Conservation (phyloP, 1,284 basidiomycete species). For the Austroboletus novae-zelandiae region DNA sequence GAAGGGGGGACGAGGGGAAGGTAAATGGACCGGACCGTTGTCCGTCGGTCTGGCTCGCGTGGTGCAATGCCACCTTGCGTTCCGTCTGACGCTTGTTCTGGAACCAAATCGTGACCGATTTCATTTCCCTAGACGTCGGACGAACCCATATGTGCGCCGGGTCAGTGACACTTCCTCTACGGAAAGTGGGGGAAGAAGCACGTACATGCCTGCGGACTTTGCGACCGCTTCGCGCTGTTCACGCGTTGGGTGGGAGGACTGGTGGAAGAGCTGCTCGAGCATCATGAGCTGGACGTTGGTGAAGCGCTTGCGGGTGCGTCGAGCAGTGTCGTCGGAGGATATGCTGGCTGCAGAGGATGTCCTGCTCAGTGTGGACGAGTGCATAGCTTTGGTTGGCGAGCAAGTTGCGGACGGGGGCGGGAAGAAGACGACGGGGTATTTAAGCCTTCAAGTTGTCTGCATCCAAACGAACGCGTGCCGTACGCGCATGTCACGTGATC, state of each 20-base stretch:
- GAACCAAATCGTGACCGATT: constrained; percentile 80
- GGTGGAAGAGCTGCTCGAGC: constrained; percentile 70
- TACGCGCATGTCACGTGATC: constrained; percentile 31
- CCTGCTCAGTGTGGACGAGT: constrained; percentile 37
- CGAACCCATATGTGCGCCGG: neutral
- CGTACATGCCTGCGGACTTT: constrained; percentile 58
- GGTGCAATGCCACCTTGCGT: constrained; percentile 56
- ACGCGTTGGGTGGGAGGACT: constrained; percentile 66
- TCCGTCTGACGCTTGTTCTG: constrained; percentile 79
- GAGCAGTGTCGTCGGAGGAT: constrained; percentile 37
- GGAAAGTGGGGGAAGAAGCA: constrained; percentile 14
- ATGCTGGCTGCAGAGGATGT: constrained; percentile 47
- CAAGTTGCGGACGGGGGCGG: neutral
- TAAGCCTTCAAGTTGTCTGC: constrained; percentile 13
- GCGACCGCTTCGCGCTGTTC: constrained; percentile 67
- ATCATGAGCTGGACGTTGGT: constrained; percentile 64
- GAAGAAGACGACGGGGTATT: constrained; percentile 18
- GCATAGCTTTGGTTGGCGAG: constrained; percentile 18
- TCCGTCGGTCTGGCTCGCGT: constrained; percentile 28
- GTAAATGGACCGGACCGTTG: constrained; percentile 10
- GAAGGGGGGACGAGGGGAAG: constrained; percentile 16
- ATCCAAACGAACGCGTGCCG: constrained; percentile 29
- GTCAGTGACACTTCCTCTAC: neutral
- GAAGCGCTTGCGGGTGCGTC: constrained; percentile 68
- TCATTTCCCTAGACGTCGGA: constrained; percentile 55